phyloP scores from a whole-genome alignment of 2,329 filamentous ascomycete genomes.

The Rhynchosporium secalis region DNA sequence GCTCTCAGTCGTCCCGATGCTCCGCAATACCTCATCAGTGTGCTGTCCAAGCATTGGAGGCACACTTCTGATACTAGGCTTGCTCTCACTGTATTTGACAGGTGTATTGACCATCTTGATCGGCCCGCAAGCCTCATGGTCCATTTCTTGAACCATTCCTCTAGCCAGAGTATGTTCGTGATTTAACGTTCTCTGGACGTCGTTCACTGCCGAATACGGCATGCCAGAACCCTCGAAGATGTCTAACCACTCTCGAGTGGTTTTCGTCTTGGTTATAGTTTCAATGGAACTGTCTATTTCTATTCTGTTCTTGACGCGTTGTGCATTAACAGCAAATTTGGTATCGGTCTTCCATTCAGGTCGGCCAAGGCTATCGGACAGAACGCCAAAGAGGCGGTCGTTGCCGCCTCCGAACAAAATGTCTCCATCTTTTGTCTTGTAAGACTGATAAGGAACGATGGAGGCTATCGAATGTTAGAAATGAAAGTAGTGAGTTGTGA shows the following conservation, averaged over 20 bases:
- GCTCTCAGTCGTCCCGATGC: slow-evolving; percentile 56
- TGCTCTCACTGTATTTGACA: slow-evolving; percentile 86
- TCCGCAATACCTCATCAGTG: slow-evolving; percentile 72
- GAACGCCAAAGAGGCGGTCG: slow-evolving; percentile 64
- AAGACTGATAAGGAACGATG: slow-evolving; percentile 93
- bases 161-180: slow-evolving; percentile 84
- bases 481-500: not conserved
- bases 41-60: slow-evolving; percentile 88
- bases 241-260: slow-evolving; percentile 84
- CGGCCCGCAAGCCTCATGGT: slow-evolving; percentile 79
- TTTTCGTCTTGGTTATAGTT: slow-evolving; percentile 69
- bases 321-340: slow-evolving; percentile 61
- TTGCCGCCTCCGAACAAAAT: slow-evolving; percentile 73
- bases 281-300: slow-evolving; percentile 81
- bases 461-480: slow-evolving; percentile 60
- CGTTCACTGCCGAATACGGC: slow-evolving; percentile 94
- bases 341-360: slow-evolving; percentile 61
- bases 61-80: slow-evolving; percentile 71
- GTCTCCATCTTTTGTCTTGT: slow-evolving; percentile 69
- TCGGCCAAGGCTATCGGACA: slow-evolving; percentile 59
- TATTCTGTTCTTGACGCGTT: slow-evolving; percentile 68
- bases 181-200: slow-evolving; percentile 79
- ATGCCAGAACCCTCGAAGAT: slow-evolving; percentile 87
- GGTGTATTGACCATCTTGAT: slow-evolving; percentile 93
- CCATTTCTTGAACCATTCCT: slow-evolving; percentile 84